Conservation (phyloP, 768 basidiomycete genomes). For the Mycena polygramma region DNA sequence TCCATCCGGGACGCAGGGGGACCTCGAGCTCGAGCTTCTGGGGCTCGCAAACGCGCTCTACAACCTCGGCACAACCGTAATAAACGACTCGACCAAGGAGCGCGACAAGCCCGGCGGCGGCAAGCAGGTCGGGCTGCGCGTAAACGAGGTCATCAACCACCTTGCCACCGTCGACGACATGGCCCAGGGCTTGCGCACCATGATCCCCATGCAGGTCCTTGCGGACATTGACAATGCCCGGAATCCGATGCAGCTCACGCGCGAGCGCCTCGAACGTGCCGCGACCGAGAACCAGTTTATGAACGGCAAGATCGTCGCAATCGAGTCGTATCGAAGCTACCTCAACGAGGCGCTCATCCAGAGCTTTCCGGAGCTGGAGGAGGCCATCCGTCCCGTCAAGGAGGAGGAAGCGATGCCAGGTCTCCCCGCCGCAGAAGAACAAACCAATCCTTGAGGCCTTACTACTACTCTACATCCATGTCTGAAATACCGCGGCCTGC, state of each 20-base stretch:
- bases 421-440: constrained; percentile 16
- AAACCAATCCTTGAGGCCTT: constrained; percentile 10
- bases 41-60: constrained; percentile 84
- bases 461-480: constrained; percentile 24
- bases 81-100: constrained; percentile 87
- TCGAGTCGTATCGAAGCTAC: constrained; percentile 79
- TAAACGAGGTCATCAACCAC: constrained; percentile 82
- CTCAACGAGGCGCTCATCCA: constrained; percentile 79
- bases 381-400: constrained; percentile 42
- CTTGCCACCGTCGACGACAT: constrained; percentile 77
- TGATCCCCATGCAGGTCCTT: constrained; percentile 82
- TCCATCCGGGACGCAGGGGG: constrained; percentile 77
- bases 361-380: constrained; percentile 77
- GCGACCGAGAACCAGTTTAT: constrained; percentile 93
- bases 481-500: constrained; percentile 7
- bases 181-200: constrained; percentile 70
- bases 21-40: constrained; percentile 80
- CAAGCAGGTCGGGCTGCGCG: constrained; percentile 83
- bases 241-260: constrained; percentile 87
- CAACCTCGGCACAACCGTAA: constrained; percentile 85
- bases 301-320: constrained; percentile 88
- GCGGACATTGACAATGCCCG: constrained; percentile 84
- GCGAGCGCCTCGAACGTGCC: constrained; percentile 83
- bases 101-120: constrained; percentile 76
- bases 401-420: constrained; percentile 6